Base-by-base conservation (phyloP, 2,329 filamentous ascomycete genomes). In the Talaromyces sp. region DNA sequence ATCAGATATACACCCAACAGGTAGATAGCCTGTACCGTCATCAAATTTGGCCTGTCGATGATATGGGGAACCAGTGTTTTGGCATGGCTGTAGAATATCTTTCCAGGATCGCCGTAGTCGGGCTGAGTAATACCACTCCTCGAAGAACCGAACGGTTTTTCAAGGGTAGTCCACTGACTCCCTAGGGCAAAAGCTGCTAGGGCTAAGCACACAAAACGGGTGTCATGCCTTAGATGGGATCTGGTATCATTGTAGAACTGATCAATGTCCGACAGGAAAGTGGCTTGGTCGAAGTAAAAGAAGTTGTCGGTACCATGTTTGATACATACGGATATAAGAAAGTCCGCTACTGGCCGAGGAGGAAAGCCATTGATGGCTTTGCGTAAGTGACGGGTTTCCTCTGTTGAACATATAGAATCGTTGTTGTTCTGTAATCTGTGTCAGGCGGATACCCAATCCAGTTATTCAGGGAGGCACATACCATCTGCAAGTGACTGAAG, bases 1-100 rank as follows among this genome's bases (percentile, higher is more conserved):
- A 77, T 67, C 1, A 75, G 63, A 46, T 77, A 77, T 5, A 77
- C 73, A 0, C 74, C 73, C 5, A 77, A 37, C 1, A 76, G 59
- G 16, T 72, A 76, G 0, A 69, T 66, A 0, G 72, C 74, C 42
- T 77, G 75, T 0, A 76, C 70, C 1, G 73, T 73, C 14, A 69
- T 64, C 3, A 76, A 28, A 23, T 68, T 73, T 4, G 72, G 68
- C 6, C 69, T 64, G 7, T 76, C 73, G n/a, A 77, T 72, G 0
- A 77, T 46, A 31, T 76, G 74, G 0, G 74, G 70, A 14, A 77
- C 67, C 11, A 77, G 59, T 0, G 65, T 60, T 33, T 69, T 68
- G 1, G 73, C 70, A 37, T 75, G 69, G 14, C 65, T 61, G 35
- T 70, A 72, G 61, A 77, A 76, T 1, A 72, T 64, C 16, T 68